Base-by-base conservation (phyloP, 208 protist species). In the Acanthamoeba castellanii region DNA sequence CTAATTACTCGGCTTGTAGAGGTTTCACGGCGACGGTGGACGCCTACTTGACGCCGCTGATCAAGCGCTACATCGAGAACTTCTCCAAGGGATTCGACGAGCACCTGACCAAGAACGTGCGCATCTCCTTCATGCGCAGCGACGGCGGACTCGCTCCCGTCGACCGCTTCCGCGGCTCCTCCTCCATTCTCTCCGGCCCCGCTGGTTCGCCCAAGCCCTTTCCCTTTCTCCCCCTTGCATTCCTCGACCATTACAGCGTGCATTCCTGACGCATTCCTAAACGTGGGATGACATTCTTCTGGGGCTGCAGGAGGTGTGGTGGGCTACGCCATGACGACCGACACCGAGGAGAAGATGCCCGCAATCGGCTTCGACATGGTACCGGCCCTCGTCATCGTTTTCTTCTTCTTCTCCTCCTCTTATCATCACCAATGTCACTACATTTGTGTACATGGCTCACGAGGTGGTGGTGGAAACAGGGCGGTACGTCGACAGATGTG, bases 401-500 rank as follows among this genome's bases (percentile, higher is more conserved):
- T 3, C 18, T 52, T 22, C 8, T 0, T 93, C 88, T 81, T 93
- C 20, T n/a, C n/a, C n/a, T n/a, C n/a, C n/a, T n/a, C n/a, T n/a
- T n/a, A 45, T 2, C 85, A 30, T 81, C 42, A 64, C 32, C 55
- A 59, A 25, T 59, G 55, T 4, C 55, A 59, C 55, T 59, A 8
- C 37, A 9, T 47, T 1, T 32, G 32, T 61, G 76, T 7, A 47
- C 34, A 85, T 37, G 14, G 18, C 8, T 32, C 27, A n/a, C 37
- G 42, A 0, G 11, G 20, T 55, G 11, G 42, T 18, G 11, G 13
- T 84, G 11, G 18, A 0, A 11, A 4, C 92, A 97, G 96, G 99
- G 99, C 84, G 99, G 99, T 57, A 99, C 99, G 7, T 99, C 98
- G 68, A 99, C 98, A 6, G 99, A 99, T 95, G 98, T 99, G 18